phyloP scores from a whole-genome alignment of 805 yeast species.

The Jamesozyma hellenica region DNA sequence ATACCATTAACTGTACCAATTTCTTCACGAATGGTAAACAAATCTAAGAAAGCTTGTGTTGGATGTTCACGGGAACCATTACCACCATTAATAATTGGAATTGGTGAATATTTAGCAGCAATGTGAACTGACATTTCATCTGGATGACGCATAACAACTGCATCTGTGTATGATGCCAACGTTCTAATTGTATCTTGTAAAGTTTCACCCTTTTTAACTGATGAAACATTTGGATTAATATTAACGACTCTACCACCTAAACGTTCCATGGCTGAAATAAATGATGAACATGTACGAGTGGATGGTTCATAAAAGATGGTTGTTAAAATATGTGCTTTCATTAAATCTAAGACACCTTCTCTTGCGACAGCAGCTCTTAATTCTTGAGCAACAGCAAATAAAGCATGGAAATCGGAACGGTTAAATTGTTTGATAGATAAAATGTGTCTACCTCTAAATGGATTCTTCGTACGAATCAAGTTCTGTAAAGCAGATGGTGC shows the following conservation, averaged over 20 bases:
- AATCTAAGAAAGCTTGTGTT: slow-evolving; percentile 93
- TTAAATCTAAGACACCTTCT: slow-evolving; percentile 83
- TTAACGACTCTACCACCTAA: slow-evolving; percentile 95
- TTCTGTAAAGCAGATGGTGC: slow-evolving; percentile 74
- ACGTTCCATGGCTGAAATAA: slow-evolving; percentile 99
- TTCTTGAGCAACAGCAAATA: slow-evolving; percentile 96
- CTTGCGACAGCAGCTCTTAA: slow-evolving; percentile 95
- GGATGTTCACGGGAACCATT: slow-evolving; percentile 98
- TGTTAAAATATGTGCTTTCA: slow-evolving; percentile 83
- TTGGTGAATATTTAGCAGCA: slow-evolving; percentile 94
- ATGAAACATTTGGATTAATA: slow-evolving; percentile 76
- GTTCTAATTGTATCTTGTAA: slow-evolving; percentile 94
- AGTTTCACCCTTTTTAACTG: slow-evolving; percentile 96
- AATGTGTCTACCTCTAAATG: slow-evolving; percentile 81
- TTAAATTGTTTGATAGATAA: slow-evolving; percentile 80
- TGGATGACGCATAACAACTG: slow-evolving; percentile 95
- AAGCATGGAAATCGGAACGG: slow-evolving; percentile 81
- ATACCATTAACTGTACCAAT: slow-evolving; percentile 97
- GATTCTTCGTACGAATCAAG: slow-evolving; percentile 72
- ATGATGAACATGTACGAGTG: slow-evolving; percentile 91
- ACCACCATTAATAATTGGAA: slow-evolving; percentile 96
- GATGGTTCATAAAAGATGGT: slow-evolving; percentile 98
- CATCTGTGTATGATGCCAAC: slow-evolving; percentile 91
- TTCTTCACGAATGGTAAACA: slow-evolving; percentile 97
- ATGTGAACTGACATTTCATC: slow-evolving; percentile 81